These are phyloP conservation scores for Staphylotrichum longicolle DNA, from an alignment of 495 filamentous ascomycete genomes.

Conservation along the genomic window DNA sequence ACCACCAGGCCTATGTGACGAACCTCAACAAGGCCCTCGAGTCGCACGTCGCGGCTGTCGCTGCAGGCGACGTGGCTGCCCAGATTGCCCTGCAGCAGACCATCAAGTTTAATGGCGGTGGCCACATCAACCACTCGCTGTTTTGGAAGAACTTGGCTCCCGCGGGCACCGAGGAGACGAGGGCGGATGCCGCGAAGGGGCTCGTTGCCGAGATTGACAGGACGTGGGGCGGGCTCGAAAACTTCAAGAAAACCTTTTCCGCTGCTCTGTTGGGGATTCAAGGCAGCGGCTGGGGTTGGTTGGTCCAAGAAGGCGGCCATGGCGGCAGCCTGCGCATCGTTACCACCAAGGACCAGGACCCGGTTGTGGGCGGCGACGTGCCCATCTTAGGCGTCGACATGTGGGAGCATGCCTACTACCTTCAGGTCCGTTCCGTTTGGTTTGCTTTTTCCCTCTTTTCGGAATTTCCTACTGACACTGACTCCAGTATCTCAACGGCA, in stretches of 20 bases:
- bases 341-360: slow-evolving; percentile 90
- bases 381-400: slow-evolving; percentile 93
- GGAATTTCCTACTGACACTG: slow-evolving; percentile 7
- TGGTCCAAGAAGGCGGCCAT: slow-evolving; percentile 75
- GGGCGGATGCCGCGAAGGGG: slow-evolving; percentile 56
- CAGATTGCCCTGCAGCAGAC: slow-evolving; percentile 73
- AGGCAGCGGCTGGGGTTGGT: slow-evolving; percentile 78
- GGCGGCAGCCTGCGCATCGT: slow-evolving; percentile 70
- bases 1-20: slow-evolving; percentile 72
- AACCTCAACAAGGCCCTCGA: slow-evolving; percentile 63
- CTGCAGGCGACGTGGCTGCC: slow-evolving; percentile 48
- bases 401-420: slow-evolving; percentile 73
- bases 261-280: slow-evolving; percentile 58
- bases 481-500: slow-evolving; percentile 82
- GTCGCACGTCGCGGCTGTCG: slow-evolving; percentile 50
- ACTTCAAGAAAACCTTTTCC: slow-evolving; percentile 75
- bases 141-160: slow-evolving; percentile 94
- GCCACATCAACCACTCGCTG: slow-evolving; percentile 87
- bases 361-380: slow-evolving; percentile 80
- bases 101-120: slow-evolving; percentile 90
- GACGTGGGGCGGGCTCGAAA: slow-evolving; percentile 63
- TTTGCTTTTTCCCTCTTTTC: not conserved
- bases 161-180: slow-evolving; percentile 60
- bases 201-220: slow-evolving; percentile 63
- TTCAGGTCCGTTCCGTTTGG: slow-evolving; percentile 72